A percentile compares a stretch with the other conserved stretches of the same genome.
phyloP scores from a whole-genome alignment of 257 asterid genomes.

The Gentiana straminea region DNA sequence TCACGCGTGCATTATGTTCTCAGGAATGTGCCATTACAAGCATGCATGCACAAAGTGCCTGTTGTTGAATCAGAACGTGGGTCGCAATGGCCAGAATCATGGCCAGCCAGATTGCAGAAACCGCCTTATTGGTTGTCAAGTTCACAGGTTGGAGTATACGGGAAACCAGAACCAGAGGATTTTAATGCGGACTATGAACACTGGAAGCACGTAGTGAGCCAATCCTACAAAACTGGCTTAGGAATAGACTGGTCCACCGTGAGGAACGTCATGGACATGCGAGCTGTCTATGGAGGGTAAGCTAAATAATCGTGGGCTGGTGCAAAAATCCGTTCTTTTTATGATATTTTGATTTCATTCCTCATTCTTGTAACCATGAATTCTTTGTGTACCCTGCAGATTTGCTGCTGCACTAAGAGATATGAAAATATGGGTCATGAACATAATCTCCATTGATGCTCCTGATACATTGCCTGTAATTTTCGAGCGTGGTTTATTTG shows the following conservation, averaged over 20 bases:
- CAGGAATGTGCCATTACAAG: conserved; percentile 90
- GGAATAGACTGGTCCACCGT: conserved; percentile 91
- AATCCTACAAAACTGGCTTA: conserved; percentile 66
- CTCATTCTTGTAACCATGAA: not conserved
- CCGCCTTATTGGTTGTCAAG: conserved; percentile 80
- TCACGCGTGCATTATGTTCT: no score
- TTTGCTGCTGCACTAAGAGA: conserved; percentile 90
- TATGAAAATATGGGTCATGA: conserved; percentile 89
- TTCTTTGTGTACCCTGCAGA: conserved; percentile 25
- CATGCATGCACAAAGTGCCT: conserved; percentile 88
- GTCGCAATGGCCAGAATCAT: conserved; percentile 75
- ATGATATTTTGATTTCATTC: not conserved
- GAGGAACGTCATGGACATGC: conserved; percentile 97
- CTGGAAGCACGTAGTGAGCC: conserved; percentile 82
- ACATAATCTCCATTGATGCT: conserved; percentile 71
- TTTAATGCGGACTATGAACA: conserved; percentile 64
- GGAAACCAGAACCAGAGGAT: conserved; percentile 94
- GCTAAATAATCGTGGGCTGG: conserved; percentile 5
- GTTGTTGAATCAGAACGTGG: conserved; percentile 62
- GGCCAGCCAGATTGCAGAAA: conserved; percentile 73
- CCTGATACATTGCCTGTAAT: conserved; percentile 94
- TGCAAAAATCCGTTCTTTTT: no score
- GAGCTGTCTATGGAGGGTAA: conserved; percentile 98
- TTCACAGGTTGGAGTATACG: conserved; percentile 82
- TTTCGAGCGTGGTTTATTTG: conserved; percentile 83